These are phyloP conservation scores for Excoecaria agallocha DNA, from an alignment of 345 rosid species.

Conservation along the genomic window DNA sequence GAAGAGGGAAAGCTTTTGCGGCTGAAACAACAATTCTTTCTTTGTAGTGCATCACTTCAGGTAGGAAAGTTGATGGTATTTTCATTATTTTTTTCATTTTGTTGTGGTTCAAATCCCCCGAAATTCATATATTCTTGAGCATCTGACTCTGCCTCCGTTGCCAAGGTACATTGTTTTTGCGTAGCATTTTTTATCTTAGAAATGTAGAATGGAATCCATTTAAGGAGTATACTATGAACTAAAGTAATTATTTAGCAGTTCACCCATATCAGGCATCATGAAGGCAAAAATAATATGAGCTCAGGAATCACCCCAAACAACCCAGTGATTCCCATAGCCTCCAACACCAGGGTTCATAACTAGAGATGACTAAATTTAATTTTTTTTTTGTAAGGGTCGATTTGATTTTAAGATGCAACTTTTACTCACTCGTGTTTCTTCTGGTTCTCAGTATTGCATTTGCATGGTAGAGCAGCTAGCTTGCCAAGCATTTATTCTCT, in stretches of 20 bases:
- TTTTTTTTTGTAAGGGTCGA: not conserved
- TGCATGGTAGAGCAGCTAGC: not conserved
- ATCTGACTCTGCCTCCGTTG: not conserved
- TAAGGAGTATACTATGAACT: not conserved
- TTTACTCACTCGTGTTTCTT: not conserved
- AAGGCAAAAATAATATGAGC: no score
- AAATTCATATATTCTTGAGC: slow-evolving; percentile 1
- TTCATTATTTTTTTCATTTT: not conserved
- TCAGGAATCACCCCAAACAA: no score
- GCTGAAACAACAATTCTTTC: slow-evolving; percentile 92
- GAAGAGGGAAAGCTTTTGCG: slow-evolving; percentile 92
- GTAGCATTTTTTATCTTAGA: not conserved
- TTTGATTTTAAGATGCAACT: not conserved
- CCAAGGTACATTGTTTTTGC: not conserved
- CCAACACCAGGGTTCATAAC: not conserved
- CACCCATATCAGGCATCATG: no score
- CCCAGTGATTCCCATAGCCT: not conserved
- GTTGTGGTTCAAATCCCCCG: not conserved
- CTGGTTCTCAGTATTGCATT: not conserved
- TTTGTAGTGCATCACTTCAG: slow-evolving; percentile 99
- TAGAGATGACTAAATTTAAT: not conserved
- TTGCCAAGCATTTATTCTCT: not conserved
- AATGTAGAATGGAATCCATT: not conserved
- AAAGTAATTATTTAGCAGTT: no score
- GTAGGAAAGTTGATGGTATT: slow-evolving; percentile 31